Percentiles rank a stretch among this genome's conserved stretches.
Conservation (phyloP, 805 yeast species). For the Nakazawaea pomicola region DNA sequence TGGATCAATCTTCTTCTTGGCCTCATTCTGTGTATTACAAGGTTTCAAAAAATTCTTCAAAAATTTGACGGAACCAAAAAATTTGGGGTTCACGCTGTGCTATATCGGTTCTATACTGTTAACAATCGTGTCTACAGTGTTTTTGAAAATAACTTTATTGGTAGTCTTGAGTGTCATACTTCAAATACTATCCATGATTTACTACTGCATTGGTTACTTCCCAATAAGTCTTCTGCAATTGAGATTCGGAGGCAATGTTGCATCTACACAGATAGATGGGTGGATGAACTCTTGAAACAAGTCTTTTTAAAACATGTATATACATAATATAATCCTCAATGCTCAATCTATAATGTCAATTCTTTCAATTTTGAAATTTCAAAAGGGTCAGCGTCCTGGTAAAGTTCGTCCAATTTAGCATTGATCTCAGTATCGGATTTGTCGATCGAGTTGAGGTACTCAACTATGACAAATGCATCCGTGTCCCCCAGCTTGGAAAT, state of each 20-base stretch:
- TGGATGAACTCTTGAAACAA: slow-evolving; percentile 20
- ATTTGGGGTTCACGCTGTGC: slow-evolving; percentile 68
- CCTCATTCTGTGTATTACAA: slow-evolving; percentile 59
- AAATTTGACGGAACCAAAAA: slow-evolving; percentile 64
- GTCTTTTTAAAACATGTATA: neutral
- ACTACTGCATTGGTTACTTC: slow-evolving; percentile 83
- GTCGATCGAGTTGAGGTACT: slow-evolving; percentile 4
- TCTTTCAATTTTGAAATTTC: slow-evolving; percentile 7
- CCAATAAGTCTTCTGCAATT: slow-evolving; percentile 84
- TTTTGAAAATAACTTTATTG: slow-evolving; percentile 57
- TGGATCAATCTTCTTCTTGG: slow-evolving; percentile 39
- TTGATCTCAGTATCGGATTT: neutral
- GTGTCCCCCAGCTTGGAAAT: slow-evolving; percentile 2
- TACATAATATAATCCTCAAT: no score
- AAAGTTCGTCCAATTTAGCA: slow-evolving; percentile 1
- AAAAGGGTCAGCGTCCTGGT: neutral
- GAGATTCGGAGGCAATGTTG: slow-evolving; percentile 50
- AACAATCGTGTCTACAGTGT: slow-evolving; percentile 68
- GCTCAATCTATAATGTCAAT: slow-evolving; percentile 1
- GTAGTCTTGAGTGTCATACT: slow-evolving; percentile 65
- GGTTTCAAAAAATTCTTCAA: slow-evolving; percentile 73
- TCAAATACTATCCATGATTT: slow-evolving; percentile 74
- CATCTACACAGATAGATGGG: slow-evolving; percentile 22
- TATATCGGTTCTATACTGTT: slow-evolving; percentile 68
- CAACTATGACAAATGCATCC: slow-evolving; percentile 5